These are phyloP conservation scores for Geotrichum aggregatum DNA, from an alignment of 1,139 yeast genomes.

Conservation along the genomic window DNA sequence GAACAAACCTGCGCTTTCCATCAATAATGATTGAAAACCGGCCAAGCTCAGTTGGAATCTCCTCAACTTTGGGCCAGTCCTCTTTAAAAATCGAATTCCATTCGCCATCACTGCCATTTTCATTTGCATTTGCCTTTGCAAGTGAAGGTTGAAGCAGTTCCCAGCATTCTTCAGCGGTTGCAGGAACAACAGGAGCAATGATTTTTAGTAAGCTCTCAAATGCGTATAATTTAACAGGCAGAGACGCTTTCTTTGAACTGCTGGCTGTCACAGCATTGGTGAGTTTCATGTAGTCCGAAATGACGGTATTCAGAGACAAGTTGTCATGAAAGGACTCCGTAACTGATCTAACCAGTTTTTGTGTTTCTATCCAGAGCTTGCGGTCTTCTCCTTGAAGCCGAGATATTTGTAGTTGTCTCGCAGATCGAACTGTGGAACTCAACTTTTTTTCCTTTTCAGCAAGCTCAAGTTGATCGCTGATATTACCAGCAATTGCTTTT, in stretches of 20 bases:
- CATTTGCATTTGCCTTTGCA: constrained; percentile 20
- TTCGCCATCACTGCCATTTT: constrained; percentile 25
- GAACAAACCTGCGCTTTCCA: constrained; percentile 55
- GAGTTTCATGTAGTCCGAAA: constrained; percentile 85
- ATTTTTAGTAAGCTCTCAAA: constrained; percentile 52
- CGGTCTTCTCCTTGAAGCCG: constrained; percentile 47
- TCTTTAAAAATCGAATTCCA: constrained; percentile 53
- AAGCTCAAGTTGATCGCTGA: constrained; percentile 19
- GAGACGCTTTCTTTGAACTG: constrained; percentile 39
- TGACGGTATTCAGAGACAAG: constrained; percentile 72
- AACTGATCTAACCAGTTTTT: constrained; percentile 48
- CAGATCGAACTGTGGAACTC: constrained; percentile 1
- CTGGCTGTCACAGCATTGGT: constrained; percentile 56
- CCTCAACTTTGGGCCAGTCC: constrained; percentile 33
- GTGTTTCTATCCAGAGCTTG: constrained; percentile 54
- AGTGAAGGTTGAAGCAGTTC: constrained; percentile 43
- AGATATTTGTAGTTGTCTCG: constrained; percentile 14
- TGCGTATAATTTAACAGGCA: constrained; percentile 42
- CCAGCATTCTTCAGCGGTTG: constrained; percentile 80
- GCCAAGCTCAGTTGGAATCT: constrained; percentile 19
- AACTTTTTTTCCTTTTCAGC: constrained; percentile 9
- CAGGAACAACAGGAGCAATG: constrained; percentile 76
- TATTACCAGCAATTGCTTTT: constrained; percentile 33
- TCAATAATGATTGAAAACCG: constrained; percentile 50
- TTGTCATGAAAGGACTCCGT: constrained; percentile 57